Evolutionary conservation across 2,329 filamentous ascomycete genomes (phyloP).

Genomic region (Calonectria pauciramosa): DNA sequence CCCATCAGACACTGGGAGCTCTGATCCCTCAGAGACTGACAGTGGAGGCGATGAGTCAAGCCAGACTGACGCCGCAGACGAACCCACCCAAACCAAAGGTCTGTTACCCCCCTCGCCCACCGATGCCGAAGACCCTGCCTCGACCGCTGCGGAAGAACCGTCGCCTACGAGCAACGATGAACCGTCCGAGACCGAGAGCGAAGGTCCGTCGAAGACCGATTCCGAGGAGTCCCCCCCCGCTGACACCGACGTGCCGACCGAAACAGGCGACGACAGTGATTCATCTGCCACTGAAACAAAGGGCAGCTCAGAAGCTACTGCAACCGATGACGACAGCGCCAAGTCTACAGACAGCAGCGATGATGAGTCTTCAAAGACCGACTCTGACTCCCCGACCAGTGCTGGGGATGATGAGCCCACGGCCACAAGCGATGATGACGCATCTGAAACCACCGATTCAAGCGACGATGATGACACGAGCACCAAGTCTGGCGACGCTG

Average conservation of each 20-base stretch:
- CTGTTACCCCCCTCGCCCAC: conserved; percentile 3
- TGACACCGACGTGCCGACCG: conserved; percentile 1
- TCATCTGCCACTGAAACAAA: not conserved
- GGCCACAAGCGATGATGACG: not conserved
- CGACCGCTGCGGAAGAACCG: conserved; percentile 1
- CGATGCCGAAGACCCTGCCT: not conserved
- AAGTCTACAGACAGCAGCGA: not conserved
- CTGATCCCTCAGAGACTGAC: not conserved
- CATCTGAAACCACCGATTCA: not conserved
- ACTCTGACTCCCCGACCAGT: not conserved
- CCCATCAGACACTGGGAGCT: not conserved
- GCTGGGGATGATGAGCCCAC: not conserved
- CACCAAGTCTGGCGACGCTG: not conserved
- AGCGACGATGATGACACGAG: not conserved
- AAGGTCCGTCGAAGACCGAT: conserved; percentile 2
- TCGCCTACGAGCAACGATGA: conserved; percentile 1
- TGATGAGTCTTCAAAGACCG: not conserved
- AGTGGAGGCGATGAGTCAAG: not conserved
- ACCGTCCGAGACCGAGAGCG: not conserved
- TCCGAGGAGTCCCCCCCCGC: not conserved
- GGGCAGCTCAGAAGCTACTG: not conserved
- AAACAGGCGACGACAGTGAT: not conserved
- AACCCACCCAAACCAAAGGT: conserved; percentile 2
- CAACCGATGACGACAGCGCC: not conserved
- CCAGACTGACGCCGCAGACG: not conserved